These are phyloP conservation scores for Austroboletus niveus DNA, from an alignment of 1,284 basidiomycete genomes.

Conservation along the genomic window DNA sequence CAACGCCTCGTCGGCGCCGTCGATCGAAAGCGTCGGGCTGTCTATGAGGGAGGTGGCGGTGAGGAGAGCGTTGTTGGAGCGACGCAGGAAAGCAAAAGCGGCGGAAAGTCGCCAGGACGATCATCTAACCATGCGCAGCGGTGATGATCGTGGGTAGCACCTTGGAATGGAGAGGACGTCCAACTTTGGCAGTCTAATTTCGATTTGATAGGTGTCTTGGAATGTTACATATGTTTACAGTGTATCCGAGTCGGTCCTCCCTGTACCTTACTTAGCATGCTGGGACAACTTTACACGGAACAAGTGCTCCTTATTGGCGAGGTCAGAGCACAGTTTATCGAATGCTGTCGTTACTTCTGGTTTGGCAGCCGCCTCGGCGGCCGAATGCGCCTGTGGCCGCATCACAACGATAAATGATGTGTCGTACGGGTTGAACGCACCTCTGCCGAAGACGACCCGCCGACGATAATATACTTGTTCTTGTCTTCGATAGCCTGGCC, in stretches of 20 bases:
- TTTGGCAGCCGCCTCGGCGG: background rate
- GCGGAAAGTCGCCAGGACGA: conserved; percentile 4
- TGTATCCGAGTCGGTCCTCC: no score
- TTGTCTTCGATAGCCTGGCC: conserved; percentile 6
- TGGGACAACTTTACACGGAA: background rate
- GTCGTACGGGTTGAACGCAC: background rate
- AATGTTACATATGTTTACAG: no score
- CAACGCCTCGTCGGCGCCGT: conserved; percentile 32
- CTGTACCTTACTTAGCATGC: no score
- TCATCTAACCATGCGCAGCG: background rate
- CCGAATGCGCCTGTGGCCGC: conserved; percentile 1
- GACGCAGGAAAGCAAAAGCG: conserved; percentile 28
- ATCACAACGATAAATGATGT: background rate
- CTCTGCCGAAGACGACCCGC: conserved; percentile 9
- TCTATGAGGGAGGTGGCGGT: conserved; percentile 38
- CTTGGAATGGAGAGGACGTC: background rate
- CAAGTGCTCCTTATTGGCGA: conserved; percentile 6
- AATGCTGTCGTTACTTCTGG: conserved; percentile 3
- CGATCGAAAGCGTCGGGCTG: conserved; percentile 24
- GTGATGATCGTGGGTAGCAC: background rate
- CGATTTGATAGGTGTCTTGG: background rate
- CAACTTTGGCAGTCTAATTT: no score
- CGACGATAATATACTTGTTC: conserved; percentile 3
- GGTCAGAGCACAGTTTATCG: background rate
- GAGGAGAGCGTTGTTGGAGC: conserved; percentile 34